Evolutionary conservation across 192 early-diverging fungal genomes (phyloP), one percentile per base, ranked within the genome.

Genomic region (Coemansia sp.): DNA sequence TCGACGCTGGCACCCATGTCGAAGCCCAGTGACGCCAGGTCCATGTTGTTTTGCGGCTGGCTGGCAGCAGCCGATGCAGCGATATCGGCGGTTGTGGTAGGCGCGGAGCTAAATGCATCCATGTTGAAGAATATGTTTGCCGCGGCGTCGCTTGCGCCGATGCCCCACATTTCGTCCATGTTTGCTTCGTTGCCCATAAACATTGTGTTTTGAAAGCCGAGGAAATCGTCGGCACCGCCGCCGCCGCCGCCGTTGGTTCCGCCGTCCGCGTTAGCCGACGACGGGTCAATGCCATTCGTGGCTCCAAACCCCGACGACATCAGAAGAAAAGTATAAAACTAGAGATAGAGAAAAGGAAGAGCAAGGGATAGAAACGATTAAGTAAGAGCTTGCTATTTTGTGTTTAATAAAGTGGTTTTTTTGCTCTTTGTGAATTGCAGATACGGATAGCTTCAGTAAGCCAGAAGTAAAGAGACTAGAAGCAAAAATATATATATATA

Each of bases 101-200:
- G 71, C 16, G 77, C 71, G 3, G 71, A 73, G 50, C 68, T 68
- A 28, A 74, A 80, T n/a, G 65, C 72, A 25, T 80, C 72, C 77
- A 74, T 80, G 52, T 80, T 74, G 72, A 74, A 74, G 46, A 68
- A 80, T 53, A 71, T 62, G 58, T 36, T 80, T 14, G 77, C 45
- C 0, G 62, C 53, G 8, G 47, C 47, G 52, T 45, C 32, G 16
- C 28, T 11, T n/a, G 59, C 68, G 71, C 76, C 64, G 36, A 68
- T 64, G 20, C 64, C 62, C 75, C 75, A 72, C 35, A 78, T 39
- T 20, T 72, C 69, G 28, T 78, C 75, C 49, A 78, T 36, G 0
- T 65, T 60, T 7, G 36, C 20, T 23, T 57, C 65, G 30, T 34
- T 49, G 39, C 50, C 60, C 42, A 55, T 55, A 30, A 55, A 55